Conservation (phyloP, 2,329 filamentous ascomycete species). For the Helicocarpus griseus region DNA sequence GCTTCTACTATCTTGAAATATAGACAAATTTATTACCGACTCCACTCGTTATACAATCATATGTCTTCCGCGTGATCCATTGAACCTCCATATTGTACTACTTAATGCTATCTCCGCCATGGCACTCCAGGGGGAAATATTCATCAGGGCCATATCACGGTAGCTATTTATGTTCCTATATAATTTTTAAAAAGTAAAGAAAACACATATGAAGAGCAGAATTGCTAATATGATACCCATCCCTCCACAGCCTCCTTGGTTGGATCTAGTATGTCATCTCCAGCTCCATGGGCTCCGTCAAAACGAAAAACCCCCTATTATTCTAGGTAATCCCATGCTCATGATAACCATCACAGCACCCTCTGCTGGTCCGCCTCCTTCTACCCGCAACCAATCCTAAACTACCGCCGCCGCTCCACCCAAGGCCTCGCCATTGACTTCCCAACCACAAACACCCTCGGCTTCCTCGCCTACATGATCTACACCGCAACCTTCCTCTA, state of each 20-base stretch:
- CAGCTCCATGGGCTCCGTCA: neutral
- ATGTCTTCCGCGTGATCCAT: neutral
- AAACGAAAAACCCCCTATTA: neutral
- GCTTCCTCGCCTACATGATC: conserved; percentile 58
- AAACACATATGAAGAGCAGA: neutral
- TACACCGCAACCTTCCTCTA: conserved; percentile 70
- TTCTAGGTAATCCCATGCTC: neutral
- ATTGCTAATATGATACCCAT: conserved; percentile 13
- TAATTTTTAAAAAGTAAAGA: neutral
- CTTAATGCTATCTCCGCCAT: conserved; percentile 12
- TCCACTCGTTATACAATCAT: neutral
- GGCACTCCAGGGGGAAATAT: conserved; percentile 24
- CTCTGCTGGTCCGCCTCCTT: conserved; percentile 78
- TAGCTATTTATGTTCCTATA: conserved; percentile 17
- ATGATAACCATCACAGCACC: conserved; percentile 39
- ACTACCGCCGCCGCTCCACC: conserved; percentile 66
- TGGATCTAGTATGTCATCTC: conserved; percentile 55
- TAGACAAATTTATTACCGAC: neutral
- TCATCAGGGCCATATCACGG: conserved; percentile 34
- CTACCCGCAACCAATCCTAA: conserved; percentile 81
- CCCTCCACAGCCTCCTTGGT: conserved; percentile 52
- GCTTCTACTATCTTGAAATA: neutral
- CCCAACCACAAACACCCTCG: conserved; percentile 58
- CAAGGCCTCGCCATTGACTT: conserved; percentile 82
- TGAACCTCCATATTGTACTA: neutral